Conservation (phyloP, 1,284 basidiomycete species). For the Pseudomicrostroma phylloplanum region DNA sequence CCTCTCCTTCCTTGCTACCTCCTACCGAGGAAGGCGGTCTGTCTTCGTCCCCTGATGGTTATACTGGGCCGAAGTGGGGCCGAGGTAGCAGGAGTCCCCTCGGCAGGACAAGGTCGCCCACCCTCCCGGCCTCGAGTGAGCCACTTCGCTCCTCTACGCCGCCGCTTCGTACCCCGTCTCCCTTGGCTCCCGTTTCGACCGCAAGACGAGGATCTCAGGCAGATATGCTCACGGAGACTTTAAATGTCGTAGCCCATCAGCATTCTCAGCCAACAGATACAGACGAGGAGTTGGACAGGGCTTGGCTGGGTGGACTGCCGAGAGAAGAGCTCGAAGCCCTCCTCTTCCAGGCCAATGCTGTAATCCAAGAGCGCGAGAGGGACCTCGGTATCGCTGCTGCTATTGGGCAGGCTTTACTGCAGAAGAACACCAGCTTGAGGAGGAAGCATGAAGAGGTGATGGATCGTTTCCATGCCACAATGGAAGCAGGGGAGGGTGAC, state of each 20-base stretch:
- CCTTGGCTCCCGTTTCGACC: not conserved
- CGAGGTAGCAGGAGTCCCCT: not conserved
- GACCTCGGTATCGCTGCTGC: slow-evolving; percentile 40
- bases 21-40: too few relatives aligned
- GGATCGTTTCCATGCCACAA: slow-evolving; percentile 6
- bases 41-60: too few relatives aligned
- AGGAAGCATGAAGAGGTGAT: slow-evolving; percentile 27
- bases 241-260: slow-evolving; percentile 1
- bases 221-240: not conserved
- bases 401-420: slow-evolving; percentile 40
- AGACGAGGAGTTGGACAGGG: slow-evolving; percentile 18
- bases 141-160: not conserved
- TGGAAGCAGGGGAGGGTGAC: not conserved
- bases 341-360: slow-evolving; percentile 32
- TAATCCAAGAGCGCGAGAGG: slow-evolving; percentile 36
- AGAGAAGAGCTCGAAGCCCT: slow-evolving; percentile 37
- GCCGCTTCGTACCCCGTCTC: not conserved
- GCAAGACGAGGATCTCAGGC: not conserved
- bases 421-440: slow-evolving; percentile 37
- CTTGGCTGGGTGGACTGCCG: slow-evolving; percentile 26
- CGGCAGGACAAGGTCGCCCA: not conserved
- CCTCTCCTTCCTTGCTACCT: too few relatives aligned
- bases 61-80: too few relatives aligned
- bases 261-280: not conserved
- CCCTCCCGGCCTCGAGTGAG: not conserved